These are phyloP conservation scores for Alternaria arborescens DNA, from an alignment of 2,329 filamentous ascomycete genomes.

Conservation along the genomic window DNA sequence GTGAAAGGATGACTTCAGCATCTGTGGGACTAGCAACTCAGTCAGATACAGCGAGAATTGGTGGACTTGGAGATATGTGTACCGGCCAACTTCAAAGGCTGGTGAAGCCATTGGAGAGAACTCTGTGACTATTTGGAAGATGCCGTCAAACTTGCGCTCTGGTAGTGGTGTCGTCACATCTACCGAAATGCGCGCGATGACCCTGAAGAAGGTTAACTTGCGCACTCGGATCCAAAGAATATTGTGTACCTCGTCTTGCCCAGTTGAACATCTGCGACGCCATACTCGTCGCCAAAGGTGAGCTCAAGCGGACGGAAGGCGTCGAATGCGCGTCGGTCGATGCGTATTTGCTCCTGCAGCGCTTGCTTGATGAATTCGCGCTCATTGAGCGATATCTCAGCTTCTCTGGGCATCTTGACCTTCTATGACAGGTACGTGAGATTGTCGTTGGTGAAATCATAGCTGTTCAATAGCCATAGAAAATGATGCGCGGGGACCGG, in stretches of 20 bases:
- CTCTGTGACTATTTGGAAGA: slow-evolving; percentile 92
- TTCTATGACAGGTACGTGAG: slow-evolving; percentile 5
- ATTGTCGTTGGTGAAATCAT: slow-evolving; percentile 18
- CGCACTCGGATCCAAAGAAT: neutral
- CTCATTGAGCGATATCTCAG: slow-evolving; percentile 88
- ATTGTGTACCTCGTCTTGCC: slow-evolving; percentile 82
- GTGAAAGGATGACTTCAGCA: slow-evolving; percentile 83
- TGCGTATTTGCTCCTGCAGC: slow-evolving; percentile 78
- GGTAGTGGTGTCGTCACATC: slow-evolving; percentile 85
- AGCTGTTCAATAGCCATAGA: slow-evolving; percentile 14
- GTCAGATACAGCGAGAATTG: slow-evolving; percentile 30
- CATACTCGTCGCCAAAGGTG: slow-evolving; percentile 88
- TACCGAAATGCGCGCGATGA: slow-evolving; percentile 84
- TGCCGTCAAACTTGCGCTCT: slow-evolving; percentile 92
- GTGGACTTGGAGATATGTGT: slow-evolving; percentile 33
- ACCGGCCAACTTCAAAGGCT: slow-evolving; percentile 84
- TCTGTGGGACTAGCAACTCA: slow-evolving; percentile 71
- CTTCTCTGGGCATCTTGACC: slow-evolving; percentile 84
- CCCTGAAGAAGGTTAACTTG: slow-evolving; percentile 59
- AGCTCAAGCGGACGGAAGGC: slow-evolving; percentile 80
- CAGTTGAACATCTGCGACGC: slow-evolving; percentile 83
- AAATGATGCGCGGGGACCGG: slow-evolving; percentile 36
- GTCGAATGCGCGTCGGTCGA: slow-evolving; percentile 85
- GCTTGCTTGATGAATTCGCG: slow-evolving; percentile 85
- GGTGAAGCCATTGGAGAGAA: slow-evolving; percentile 92